These are phyloP conservation scores for Acacia crassicarpa DNA, from an alignment of 306 rosid species.

Conservation along the genomic window DNA sequence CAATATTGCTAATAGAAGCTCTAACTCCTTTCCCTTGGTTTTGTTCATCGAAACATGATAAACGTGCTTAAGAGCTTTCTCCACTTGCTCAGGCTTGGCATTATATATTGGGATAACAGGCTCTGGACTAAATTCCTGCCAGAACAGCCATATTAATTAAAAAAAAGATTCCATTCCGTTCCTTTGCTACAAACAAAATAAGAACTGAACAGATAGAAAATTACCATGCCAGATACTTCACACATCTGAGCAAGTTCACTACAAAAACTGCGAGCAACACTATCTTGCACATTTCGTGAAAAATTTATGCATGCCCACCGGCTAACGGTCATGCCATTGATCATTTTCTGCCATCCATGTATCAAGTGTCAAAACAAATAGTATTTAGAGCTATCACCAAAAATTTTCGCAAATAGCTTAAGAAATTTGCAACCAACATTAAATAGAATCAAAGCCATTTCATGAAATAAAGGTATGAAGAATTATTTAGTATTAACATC, in stretches of 20 bases:
- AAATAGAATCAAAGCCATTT: not conserved
- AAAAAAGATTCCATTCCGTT: not conserved
- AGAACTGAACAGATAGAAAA: conserved; percentile 21
- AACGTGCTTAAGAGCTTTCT: conserved; percentile 86
- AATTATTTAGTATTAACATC: not conserved
- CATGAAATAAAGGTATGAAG: not conserved
- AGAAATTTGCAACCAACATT: conserved; percentile 9
- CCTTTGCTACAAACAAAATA: conserved; percentile 4
- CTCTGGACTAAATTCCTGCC: conserved; percentile 77
- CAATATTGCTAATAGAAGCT: conserved; percentile 78
- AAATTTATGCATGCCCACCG: conserved; percentile 98
- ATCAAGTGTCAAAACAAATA: conserved; percentile 22
- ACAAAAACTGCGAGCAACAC: conserved; percentile 84
- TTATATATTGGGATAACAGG: conserved; percentile 86
- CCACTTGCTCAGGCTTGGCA: conserved; percentile 90
- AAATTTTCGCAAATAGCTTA: not conserved
- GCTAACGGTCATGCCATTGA: conserved; percentile 92
- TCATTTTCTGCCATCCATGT: conserved; percentile 78
- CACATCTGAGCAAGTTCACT: conserved; percentile 92
- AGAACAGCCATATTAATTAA: conserved; percentile 4
- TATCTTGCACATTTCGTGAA: conserved; percentile 88
- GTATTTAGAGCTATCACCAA: conserved; percentile 16
- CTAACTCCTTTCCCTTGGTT: conserved; percentile 85
- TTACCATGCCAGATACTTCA: conserved; percentile 99
- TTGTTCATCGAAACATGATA: conserved; percentile 76